Evolutionary conservation across 1,284 basidiomycete genomes (phyloP).

Genomic region (Pascua sp.): DNA sequence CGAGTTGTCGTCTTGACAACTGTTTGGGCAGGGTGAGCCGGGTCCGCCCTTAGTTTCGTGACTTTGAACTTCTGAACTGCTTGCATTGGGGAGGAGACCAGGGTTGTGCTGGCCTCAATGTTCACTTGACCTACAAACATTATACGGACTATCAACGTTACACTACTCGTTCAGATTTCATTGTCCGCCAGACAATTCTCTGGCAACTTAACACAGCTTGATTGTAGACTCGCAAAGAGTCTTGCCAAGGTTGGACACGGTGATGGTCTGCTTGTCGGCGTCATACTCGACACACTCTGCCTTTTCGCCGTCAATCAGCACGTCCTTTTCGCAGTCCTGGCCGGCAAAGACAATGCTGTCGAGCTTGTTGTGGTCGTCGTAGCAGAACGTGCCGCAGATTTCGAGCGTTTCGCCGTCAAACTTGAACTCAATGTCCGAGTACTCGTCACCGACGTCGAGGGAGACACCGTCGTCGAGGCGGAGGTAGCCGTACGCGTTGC

Average conservation of each 20-base stretch:
- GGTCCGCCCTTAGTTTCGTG: no score
- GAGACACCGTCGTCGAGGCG: slow-evolving; percentile 62
- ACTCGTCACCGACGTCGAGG: slow-evolving; percentile 48
- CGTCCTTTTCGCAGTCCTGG: slow-evolving; percentile 1
- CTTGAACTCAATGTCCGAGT: slow-evolving; percentile 54
- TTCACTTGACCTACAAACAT: no score
- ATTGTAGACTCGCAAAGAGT: background rate
- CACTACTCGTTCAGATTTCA: no score
- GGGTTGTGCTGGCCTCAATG: no score
- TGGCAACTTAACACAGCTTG: background rate
- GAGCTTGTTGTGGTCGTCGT: slow-evolving; percentile 22
- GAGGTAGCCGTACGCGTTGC: slow-evolving; percentile 56
- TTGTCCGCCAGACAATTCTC: no score
- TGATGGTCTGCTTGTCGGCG: background rate
- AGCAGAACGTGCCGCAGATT: slow-evolving; percentile 57
- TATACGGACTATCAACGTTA: no score
- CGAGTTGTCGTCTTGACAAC: no score
- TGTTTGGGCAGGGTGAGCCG: no score
- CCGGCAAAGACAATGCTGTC: slow-evolving; percentile 23
- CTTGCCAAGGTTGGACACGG: background rate
- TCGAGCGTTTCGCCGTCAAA: slow-evolving; percentile 53
- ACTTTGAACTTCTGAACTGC: no score
- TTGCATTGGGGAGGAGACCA: no score
- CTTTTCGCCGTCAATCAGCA: background rate
- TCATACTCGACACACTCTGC: background rate